Evolutionary conservation across 805 yeast species (phyloP).

Genomic region (Kuraishia floccosa): DNA sequence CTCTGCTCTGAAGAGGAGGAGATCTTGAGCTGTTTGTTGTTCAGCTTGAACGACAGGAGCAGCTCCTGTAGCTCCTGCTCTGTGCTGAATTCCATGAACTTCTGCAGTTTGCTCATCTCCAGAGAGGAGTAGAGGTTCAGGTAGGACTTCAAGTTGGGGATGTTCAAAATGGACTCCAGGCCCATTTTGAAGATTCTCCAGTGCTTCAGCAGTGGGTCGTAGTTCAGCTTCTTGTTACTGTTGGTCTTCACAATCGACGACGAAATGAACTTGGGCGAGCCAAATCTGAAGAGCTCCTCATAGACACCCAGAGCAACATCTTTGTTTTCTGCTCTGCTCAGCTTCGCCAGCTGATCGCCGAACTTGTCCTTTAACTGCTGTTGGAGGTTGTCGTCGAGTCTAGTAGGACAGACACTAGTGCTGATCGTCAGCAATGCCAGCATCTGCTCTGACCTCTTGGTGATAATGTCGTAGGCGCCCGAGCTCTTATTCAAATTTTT

Average conservation of each 20-base stretch:
- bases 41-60: constrained; percentile 30
- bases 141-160: constrained; percentile 30
- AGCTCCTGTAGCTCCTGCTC: constrained; percentile 22
- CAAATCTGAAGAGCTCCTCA: constrained; percentile 34
- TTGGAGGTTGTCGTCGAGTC: constrained; percentile 32
- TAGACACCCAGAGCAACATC: constrained; percentile 26
- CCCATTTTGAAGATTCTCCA: constrained; percentile 29
- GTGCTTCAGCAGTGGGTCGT: constrained; percentile 31
- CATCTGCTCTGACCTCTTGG: constrained; percentile 39
- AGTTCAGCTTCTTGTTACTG: constrained; percentile 12
- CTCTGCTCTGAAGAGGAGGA: constrained; percentile 2
- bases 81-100: constrained; percentile 12
- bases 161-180: constrained; percentile 23
- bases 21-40: constrained; percentile 31
- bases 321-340: constrained; percentile 24
- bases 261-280: constrained; percentile 36
- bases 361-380: constrained; percentile 32
- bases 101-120: constrained; percentile 29
- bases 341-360: constrained; percentile 29
- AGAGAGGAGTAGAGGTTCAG: constrained; percentile 33
- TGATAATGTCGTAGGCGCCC: constrained; percentile 32
- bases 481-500: constrained; percentile 24
- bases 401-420: constrained; percentile 32
- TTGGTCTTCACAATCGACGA: constrained; percentile 18
- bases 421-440: constrained; percentile 35